phyloP scores from a whole-genome alignment of 805 yeast species.

The Sugiyamaella americana region DNA sequence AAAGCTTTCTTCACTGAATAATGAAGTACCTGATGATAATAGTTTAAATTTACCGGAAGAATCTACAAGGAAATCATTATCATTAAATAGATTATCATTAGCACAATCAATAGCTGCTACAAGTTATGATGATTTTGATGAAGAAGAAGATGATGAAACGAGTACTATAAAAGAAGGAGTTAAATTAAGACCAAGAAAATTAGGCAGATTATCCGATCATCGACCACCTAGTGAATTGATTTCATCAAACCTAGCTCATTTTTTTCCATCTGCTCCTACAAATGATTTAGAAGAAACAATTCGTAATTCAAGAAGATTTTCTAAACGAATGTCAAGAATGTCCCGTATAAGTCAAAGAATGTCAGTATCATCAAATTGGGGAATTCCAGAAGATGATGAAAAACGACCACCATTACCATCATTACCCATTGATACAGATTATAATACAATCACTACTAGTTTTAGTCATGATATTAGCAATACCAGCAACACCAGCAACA shows the following conservation, averaged over 20 bases:
- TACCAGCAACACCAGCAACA: neutral
- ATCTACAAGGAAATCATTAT: neutral
- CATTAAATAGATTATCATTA: slow-evolving; percentile 1
- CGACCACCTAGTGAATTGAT: slow-evolving; percentile 92
- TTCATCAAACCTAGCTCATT: slow-evolving; percentile 81
- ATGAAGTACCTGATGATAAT: neutral
- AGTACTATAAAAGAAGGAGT: neutral
- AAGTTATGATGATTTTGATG: slow-evolving; percentile 8
- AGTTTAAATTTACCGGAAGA: neutral
- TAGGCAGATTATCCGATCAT: slow-evolving; percentile 46
- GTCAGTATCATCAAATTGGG: slow-evolving; percentile 27
- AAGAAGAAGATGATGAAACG: slow-evolving; percentile 6
- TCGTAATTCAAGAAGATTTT: slow-evolving; percentile 75
- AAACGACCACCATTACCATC: slow-evolving; percentile 17
- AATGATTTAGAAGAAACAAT: slow-evolving; percentile 71
- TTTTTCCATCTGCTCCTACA: slow-evolving; percentile 79
- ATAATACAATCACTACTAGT: neutral
- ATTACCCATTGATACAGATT: slow-evolving; percentile 1
- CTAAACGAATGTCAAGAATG: slow-evolving; percentile 51
- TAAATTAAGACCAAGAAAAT: neutral
- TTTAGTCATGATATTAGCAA: too few relatives aligned
- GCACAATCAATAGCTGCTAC: slow-evolving; percentile 5
- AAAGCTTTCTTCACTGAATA: neutral
- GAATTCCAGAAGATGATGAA: slow-evolving; percentile 22
- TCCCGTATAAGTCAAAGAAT: slow-evolving; percentile 29